Conservation (phyloP, 2,329 filamentous ascomycete species). For the Passalora sequoiae region DNA sequence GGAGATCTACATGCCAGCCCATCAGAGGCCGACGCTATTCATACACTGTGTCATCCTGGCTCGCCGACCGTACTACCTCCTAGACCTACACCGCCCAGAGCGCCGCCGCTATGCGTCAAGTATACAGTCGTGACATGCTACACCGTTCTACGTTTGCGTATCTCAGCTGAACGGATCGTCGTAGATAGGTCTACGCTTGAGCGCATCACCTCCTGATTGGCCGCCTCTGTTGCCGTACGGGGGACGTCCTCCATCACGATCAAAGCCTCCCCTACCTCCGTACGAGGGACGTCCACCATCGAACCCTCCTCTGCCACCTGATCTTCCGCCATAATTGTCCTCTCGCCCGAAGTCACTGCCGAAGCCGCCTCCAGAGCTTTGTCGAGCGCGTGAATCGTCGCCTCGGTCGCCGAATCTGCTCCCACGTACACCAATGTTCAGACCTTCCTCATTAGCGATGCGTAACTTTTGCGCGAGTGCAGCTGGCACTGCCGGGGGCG, state of each 20-base stretch:
- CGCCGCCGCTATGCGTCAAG: slow-evolving; percentile 3
- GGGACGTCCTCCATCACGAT: slow-evolving; percentile 31
- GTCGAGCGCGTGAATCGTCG: too few species aligned
- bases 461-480: slow-evolving; percentile 29
- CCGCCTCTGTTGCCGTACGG: slow-evolving; percentile 3
- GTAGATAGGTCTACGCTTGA: background rate
- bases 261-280: background rate
- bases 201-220: background rate
- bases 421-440: slow-evolving; percentile 29
- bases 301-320: slow-evolving; percentile 20
- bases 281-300: slow-evolving; percentile 27
- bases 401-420: slow-evolving; percentile 8
- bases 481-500: slow-evolving; percentile 42
- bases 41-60: background rate
- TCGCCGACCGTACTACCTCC: slow-evolving; percentile 1
- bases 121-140: background rate
- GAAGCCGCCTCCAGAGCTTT: too few species aligned
- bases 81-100: background rate
- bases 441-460: slow-evolving; percentile 26
- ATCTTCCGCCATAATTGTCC: slow-evolving; percentile 10
- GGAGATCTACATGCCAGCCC: background rate
- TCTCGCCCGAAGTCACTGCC: slow-evolving; percentile 5
- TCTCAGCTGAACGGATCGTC: background rate
- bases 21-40: background rate
- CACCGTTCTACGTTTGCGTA: background rate